phyloP scores from a whole-genome alignment of 257 asterid genomes.

The Petunia axillaris region DNA sequence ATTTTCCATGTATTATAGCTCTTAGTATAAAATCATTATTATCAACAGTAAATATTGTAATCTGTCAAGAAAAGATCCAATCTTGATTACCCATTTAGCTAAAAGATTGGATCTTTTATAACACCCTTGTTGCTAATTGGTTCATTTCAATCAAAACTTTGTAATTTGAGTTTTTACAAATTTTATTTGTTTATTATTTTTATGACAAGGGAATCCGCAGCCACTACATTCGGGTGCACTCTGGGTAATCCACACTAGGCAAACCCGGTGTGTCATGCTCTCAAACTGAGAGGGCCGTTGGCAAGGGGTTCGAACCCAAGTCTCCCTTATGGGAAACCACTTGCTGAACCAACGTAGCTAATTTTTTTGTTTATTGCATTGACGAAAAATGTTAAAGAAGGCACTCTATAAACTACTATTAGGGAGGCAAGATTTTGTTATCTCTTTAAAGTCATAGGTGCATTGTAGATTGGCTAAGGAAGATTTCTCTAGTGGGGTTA shows the following conservation, averaged over 20 bases:
- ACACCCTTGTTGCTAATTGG: neutral
- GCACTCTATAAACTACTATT: neutral
- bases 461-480: neutral
- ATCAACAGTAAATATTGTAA: neutral
- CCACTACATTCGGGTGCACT: no score
- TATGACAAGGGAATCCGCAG: no score
- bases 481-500: neutral
- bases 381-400: neutral
- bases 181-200: neutral
- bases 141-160: neutral
- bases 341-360: no score
- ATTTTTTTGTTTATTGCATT: neutral
- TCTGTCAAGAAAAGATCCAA: neutral
- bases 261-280: no score
- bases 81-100: neutral
- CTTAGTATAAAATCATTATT: neutral
- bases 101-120: neutral
- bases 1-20: neutral
- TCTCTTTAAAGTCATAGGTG: neutral
- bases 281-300: no score
- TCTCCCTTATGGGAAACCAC: no score
- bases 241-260: no score
- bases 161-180: neutral
- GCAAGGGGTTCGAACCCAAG: no score
- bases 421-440: neutral